Evolutionary conservation across 139 green algal species (phyloP).

Genomic region (Trebouxia sp.): DNA sequence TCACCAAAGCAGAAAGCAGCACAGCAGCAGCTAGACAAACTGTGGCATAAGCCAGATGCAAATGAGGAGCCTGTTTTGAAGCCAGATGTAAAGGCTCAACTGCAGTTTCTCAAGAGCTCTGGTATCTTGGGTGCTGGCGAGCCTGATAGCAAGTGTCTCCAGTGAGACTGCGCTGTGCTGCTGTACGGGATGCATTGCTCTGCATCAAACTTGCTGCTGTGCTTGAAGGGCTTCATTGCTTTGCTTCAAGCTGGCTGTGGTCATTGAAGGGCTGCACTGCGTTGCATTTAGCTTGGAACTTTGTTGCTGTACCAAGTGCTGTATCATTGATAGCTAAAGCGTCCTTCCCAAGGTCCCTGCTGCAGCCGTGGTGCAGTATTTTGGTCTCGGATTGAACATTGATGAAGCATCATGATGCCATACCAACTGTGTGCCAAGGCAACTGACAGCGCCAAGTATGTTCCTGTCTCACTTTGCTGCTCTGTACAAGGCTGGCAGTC

Average conservation of each 20-base stretch:
- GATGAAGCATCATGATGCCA: too few species aligned
- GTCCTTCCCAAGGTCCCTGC: too few species aligned
- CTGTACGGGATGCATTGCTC: not conserved
- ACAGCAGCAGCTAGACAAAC: constrained; percentile 3
- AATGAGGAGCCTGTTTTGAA: not conserved
- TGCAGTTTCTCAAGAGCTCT: not conserved
- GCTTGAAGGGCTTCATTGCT: not conserved
- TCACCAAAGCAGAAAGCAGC: not conserved
- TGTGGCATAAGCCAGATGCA: not conserved
- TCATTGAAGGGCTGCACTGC: too few species aligned
- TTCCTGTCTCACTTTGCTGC: not conserved
- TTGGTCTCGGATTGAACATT: too few species aligned
- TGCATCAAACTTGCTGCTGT: not conserved
- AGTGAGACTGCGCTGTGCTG: not conserved
- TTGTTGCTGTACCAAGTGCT: too few species aligned
- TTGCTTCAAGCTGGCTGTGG: too few species aligned
- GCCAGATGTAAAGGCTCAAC: not conserved
- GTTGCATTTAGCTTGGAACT: too few species aligned
- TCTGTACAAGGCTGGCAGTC: not conserved
- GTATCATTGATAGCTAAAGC: too few species aligned
- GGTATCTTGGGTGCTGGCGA: not conserved
- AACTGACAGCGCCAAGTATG: too few species aligned
- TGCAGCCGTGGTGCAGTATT: too few species aligned
- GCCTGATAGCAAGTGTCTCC: not conserved
- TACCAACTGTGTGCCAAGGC: too few species aligned